Evolutionary conservation across 2,329 filamentous ascomycete species (phyloP), one percentile per base, ranked within the genome.

Genomic region (Aspergillus novoparasiticus): DNA sequence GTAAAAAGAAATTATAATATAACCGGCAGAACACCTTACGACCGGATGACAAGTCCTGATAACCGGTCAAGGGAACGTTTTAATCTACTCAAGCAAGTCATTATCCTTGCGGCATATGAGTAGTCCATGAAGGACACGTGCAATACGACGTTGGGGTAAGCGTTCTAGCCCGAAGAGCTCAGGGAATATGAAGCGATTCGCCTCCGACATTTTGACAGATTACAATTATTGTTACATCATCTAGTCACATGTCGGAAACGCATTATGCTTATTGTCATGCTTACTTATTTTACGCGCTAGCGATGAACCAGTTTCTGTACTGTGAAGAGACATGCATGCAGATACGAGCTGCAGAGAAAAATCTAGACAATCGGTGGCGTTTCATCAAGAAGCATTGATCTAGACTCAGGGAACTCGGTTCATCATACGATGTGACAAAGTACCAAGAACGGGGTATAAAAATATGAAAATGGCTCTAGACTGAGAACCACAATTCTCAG

Each of bases 241-340:
- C 28, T 4, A n/a, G 14, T 51, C 28, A 30, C 8, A 32, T 19
- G 8, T 10, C 28, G 28, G 28, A 19, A n/a, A 51, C 1, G 0
- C 26, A 32, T 28, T 55, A 39, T 36, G 51, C 51, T 55, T 55
- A 39, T 55, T 55, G 51, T 39, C 51, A 55, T 55, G 51, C 51
- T 55, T 55, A 55, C 51, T 55, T 6, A 26, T 26, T 26, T 39
- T 21, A 8, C 51, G 3, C 12, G 12, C 34, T 55, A 26, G 12
- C 30, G 4, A 36, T 5, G 32, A 16, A 19, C 51, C 14, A 16
- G 51, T 55, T 55, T 12, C 36, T 55, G 51, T 26, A 39, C 32
- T 23, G 32, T 55, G 51, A 55, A 55, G 32, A 55, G 51, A 55
- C 51, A 55, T 55, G 51, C 51, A 55, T 55, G 51, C 51, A 55